Evolutionary conservation across 2,329 filamentous ascomycete species (phyloP), one percentile per base, ranked within the genome.

Genomic region (Zymoseptoria brevis): DNA sequence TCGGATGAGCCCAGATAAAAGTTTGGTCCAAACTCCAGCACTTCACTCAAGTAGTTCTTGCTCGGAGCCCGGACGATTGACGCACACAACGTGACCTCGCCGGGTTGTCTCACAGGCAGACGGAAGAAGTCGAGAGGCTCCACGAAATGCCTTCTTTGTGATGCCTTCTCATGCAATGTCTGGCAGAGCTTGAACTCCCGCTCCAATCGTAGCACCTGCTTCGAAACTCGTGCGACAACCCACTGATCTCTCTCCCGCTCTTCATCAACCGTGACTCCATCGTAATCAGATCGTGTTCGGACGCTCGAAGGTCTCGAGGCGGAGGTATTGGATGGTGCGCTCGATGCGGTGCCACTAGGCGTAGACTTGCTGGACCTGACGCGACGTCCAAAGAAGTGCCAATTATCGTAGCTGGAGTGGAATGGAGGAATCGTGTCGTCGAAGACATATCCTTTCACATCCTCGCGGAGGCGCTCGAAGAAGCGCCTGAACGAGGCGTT

Each of bases 161-260:
- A 79, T 9, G 65, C 59, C 30, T 68, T 58, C 29, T 59, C 62
- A 48, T 86, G 84, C 54, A 96, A 79, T 60, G 80, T 84, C 74
- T 88, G 90, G 69, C 87, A 84, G 65, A 94, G 88, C 67, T 96
- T 89, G 69, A 88, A 96, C 59, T 93, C 87, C 62, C 92, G 82
- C 77, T 97, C 92, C 66, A 96, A 84, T 7, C 92, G 85, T 56
- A 96, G 78, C 16, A 87, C 82, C 74, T 96, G 90, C 62, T 84
- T 87, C 0, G 92, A 96, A 51, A 96, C 81, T 21, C 90, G 86
- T 50, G 91, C 93, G 26, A 96, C 79, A 5, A 96, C 86, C 7
- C 82, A 81, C 16, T 64, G 50, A 41, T 71, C 67, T 56, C 65
- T 63, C 56, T 69, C 66, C 50, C 66, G 62, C 60, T 67, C 64